phyloP scores from a whole-genome alignment of 352 stramenopile species.

The Nothophytophthora sp. region DNA sequence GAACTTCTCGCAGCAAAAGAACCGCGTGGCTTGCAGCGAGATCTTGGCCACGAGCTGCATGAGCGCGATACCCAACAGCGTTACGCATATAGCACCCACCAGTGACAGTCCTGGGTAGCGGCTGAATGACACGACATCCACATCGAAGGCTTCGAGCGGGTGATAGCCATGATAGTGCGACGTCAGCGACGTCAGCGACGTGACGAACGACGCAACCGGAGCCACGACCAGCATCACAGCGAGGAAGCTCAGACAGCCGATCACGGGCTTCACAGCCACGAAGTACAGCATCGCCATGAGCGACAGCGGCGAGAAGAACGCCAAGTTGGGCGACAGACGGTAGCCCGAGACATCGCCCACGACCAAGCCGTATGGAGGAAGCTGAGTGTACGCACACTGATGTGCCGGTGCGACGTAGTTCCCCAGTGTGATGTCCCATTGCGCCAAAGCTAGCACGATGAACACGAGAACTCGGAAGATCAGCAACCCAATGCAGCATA shows the following conservation, averaged over 20 bases:
- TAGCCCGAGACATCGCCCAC: conserved; percentile 25
- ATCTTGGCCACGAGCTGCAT: conserved; percentile 54
- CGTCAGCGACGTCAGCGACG: conserved; percentile 15
- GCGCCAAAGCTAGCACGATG: conserved; percentile 50
- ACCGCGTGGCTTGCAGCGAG: conserved; percentile 35
- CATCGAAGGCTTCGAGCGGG: conserved; percentile 23
- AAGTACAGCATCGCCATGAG: conserved; percentile 77
- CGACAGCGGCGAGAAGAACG: conserved; percentile 59
- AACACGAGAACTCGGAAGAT: conserved; percentile 64
- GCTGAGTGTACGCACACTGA: conserved; percentile 38
- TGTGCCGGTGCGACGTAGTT: conserved; percentile 36
- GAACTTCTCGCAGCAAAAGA: conserved; percentile 58
- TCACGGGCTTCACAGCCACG: conserved; percentile 50
- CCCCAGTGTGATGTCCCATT: conserved; percentile 55
- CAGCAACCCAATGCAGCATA: conserved; percentile 69
- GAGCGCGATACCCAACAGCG: conserved; percentile 48
- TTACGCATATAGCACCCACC: conserved; percentile 26
- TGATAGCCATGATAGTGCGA: conserved; percentile 10
- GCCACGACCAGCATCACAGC: conserved; percentile 33
- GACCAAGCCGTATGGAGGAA: conserved; percentile 20
- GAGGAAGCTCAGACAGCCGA: conserved; percentile 41
- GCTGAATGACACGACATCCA: conserved; percentile 14
- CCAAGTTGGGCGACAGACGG: conserved; percentile 45
- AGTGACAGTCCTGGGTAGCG: conserved; percentile 24
- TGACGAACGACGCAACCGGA: conserved; percentile 29